Evolutionary conservation across 192 early-diverging fungal species (phyloP).

Genomic region (Podochytrium sp.): DNA sequence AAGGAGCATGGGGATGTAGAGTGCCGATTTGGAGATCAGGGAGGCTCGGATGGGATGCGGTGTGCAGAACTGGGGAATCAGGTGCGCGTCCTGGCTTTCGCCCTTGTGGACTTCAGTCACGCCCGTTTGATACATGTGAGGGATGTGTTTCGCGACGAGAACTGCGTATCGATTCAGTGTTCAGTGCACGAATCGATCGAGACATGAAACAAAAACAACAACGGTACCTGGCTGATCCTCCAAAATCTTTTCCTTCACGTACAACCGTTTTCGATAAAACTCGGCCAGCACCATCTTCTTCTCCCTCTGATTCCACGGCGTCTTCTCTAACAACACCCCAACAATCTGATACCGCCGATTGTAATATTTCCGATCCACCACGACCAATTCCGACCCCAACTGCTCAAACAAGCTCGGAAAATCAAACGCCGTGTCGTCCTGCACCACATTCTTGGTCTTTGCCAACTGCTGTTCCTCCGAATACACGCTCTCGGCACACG

Average conservation of each 20-base stretch:
- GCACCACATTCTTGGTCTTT: neutral
- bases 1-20: conserved; percentile 41
- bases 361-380: conserved; percentile 38
- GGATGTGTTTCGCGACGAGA: conserved; percentile 35
- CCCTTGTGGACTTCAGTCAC: neutral
- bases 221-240: conserved; percentile 40
- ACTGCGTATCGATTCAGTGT: too few species aligned
- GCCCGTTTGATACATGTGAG: conserved; percentile 37
- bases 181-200: too few species aligned
- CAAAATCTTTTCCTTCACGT: conserved; percentile 28
- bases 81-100: neutral
- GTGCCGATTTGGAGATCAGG: conserved; percentile 18
- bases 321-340: conserved; percentile 26
- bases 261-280: conserved; percentile 41
- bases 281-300: conserved; percentile 22
- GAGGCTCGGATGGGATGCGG: conserved; percentile 37
- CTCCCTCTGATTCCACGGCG: conserved; percentile 25
- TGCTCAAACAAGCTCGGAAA: neutral
- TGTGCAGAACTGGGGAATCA: conserved; percentile 48
- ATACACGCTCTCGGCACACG: neutral
- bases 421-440: neutral
- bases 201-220: too few species aligned
- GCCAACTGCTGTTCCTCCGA: neutral
- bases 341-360: conserved; percentile 36
- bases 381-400: conserved; percentile 20